Percentiles rank a stretch among this genome's conserved stretches.
Conservation (phyloP, 345 rosid species). For the Mercurialis annua region DNA sequence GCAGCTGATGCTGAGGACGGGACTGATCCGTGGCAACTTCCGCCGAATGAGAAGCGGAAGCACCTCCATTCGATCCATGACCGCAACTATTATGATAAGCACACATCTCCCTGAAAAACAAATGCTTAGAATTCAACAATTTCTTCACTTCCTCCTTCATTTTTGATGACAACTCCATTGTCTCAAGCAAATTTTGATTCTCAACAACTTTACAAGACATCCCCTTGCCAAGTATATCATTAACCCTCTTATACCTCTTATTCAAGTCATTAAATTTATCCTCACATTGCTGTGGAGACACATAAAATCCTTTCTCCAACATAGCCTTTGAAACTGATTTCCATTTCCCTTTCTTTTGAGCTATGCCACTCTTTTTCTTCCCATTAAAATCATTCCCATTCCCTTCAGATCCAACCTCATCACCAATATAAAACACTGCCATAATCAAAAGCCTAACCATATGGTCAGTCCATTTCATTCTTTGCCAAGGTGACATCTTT, state of each 20-base stretch:
- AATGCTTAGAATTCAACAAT: slow-evolving; percentile 82
- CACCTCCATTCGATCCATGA: slow-evolving; percentile 38
- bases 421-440: slow-evolving; percentile 94
- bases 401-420: slow-evolving; percentile 62
- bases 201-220: slow-evolving; percentile 91
- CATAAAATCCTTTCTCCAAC: slow-evolving; percentile 93
- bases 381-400: slow-evolving; percentile 38
- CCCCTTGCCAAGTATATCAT: slow-evolving; percentile 88
- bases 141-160: slow-evolving; percentile 85
- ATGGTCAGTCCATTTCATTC: slow-evolving; percentile 96
- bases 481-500: slow-evolving; percentile 79
- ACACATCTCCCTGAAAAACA: slow-evolving; percentile 96
- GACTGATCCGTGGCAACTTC: slow-evolving; percentile 35
- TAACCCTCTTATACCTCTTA: slow-evolving; percentile 95
- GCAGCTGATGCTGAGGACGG: slow-evolving; percentile 39
- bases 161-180: slow-evolving; percentile 69
- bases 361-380: slow-evolving; percentile 58
- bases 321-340: slow-evolving; percentile 90
- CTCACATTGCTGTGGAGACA: slow-evolving; percentile 98
- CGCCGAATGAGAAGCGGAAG: slow-evolving; percentile 35
- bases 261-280: slow-evolving; percentile 95
- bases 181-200: slow-evolving; percentile 73
- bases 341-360: slow-evolving; percentile 99
- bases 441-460: slow-evolving; percentile 82
- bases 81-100: slow-evolving; percentile 89